phyloP scores from a whole-genome alignment of 2,329 filamentous ascomycete genomes.

The Zasmidium angulare region DNA sequence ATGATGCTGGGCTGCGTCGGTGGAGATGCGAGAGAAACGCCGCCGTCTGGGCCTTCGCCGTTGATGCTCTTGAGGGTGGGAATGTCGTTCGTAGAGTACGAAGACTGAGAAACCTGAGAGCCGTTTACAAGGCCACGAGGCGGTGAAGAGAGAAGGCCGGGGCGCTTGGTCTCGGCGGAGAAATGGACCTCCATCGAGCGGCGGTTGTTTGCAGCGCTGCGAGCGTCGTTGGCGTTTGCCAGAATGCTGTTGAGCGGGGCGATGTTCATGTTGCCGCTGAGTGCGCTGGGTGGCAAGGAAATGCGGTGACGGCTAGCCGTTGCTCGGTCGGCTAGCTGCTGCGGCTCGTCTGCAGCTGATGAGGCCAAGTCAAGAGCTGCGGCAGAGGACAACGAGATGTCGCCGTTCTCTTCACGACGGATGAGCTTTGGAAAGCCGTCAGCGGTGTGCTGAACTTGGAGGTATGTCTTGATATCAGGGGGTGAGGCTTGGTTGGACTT shows the following conservation, averaged over 20 bases:
- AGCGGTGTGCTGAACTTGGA: slow-evolving; percentile 71
- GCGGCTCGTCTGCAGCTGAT: slow-evolving; percentile 57
- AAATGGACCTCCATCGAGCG: slow-evolving; percentile 50
- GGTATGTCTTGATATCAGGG: slow-evolving; percentile 66
- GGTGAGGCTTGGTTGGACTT: slow-evolving; percentile 48
- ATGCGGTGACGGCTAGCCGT: slow-evolving; percentile 47
- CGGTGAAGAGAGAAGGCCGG: slow-evolving; percentile 56
- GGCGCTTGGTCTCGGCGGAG: slow-evolving; percentile 45
- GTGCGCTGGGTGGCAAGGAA: slow-evolving; percentile 37
- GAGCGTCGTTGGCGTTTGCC: slow-evolving; percentile 42
- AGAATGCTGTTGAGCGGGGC: slow-evolving; percentile 40
- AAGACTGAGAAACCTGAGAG: slow-evolving; percentile 75
- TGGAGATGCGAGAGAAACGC: slow-evolving; percentile 29
- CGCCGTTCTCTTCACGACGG: slow-evolving; percentile 58
- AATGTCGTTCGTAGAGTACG: slow-evolving; percentile 86
- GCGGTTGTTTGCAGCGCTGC: slow-evolving; percentile 42
- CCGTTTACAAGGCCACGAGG: slow-evolving; percentile 58
- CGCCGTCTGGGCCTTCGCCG: slow-evolving; percentile 51
- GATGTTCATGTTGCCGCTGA: slow-evolving; percentile 35
- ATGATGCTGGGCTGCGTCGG: slow-evolving; percentile 23
- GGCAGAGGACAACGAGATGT: slow-evolving; percentile 71
- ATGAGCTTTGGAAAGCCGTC: slow-evolving; percentile 86
- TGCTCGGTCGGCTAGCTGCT: slow-evolving; percentile 62
- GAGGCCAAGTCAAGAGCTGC: slow-evolving; percentile 75
- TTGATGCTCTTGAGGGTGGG: slow-evolving; percentile 76